phyloP scores from a whole-genome alignment of 1,284 basidiomycete species.

The Rhodofomes roseus region DNA sequence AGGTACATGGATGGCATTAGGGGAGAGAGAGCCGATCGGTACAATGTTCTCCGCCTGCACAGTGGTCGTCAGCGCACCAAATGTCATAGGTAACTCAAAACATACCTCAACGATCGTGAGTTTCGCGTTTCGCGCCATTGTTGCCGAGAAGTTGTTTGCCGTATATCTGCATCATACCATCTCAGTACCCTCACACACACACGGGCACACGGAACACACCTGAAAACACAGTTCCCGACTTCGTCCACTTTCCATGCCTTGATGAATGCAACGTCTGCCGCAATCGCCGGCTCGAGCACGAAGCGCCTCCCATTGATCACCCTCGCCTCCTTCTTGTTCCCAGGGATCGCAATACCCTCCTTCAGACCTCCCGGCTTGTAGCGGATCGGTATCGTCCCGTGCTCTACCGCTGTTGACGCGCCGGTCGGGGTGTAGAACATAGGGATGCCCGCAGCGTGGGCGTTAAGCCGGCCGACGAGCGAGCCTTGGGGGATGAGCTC shows the following conservation, averaged over 20 bases:
- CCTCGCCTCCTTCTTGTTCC: constrained; percentile 76
- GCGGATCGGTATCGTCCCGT: constrained; percentile 71
- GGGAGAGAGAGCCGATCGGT: constrained; percentile 79
- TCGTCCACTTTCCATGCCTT: constrained; percentile 96
- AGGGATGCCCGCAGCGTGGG: constrained; percentile 93
- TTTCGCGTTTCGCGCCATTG: constrained; percentile 88
- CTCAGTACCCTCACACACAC: neutral
- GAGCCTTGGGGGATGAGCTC: constrained; percentile 92
- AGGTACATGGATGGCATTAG: constrained; percentile 83
- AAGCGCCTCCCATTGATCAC: constrained; percentile 83
- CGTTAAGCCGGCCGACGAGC: constrained; percentile 86
- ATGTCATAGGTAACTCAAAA: neutral
- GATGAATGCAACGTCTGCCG: constrained; percentile 87
- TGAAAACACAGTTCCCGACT: constrained; percentile 82
- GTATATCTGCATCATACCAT: constrained; percentile 57
- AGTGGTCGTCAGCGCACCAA: neutral
- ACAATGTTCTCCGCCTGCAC: constrained; percentile 87
- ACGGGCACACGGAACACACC: constrained; percentile 35
- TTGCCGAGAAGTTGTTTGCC: constrained; percentile 84
- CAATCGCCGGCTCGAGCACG: constrained; percentile 84
- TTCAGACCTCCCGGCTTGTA: constrained; percentile 67
- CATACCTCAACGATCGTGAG: constrained; percentile 87
- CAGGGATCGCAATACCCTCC: constrained; percentile 63
- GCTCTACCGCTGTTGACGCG: constrained; percentile 83
- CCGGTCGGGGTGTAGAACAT: constrained; percentile 97